Evolutionary conservation across 2,329 filamentous ascomycete genomes (phyloP), one percentile per base, ranked within the genome.

Genomic region (Sarocladium kiliense): DNA sequence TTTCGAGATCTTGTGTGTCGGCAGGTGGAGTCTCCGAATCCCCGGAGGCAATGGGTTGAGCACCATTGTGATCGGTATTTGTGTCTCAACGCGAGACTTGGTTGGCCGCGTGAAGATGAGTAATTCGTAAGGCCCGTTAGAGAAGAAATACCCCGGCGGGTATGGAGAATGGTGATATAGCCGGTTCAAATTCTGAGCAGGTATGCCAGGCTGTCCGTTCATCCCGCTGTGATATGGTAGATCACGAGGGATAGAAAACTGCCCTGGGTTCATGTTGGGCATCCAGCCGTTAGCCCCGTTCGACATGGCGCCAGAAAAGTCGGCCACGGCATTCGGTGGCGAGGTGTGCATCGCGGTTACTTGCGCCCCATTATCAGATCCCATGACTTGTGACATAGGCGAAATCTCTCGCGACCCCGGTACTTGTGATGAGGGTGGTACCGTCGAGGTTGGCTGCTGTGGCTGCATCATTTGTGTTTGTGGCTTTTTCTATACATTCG

Each of bases 41-140:
- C 88, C 87, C 1, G 79, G 74, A 1, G 92, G 91, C 47, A 96
- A 75, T 19, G 88, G 85, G 56, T 85, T 86, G 37, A 97, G 72
- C 0, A 86, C 88, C 70, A 97, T 79, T 64, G 87, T 87, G 62
- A 97, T 90, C 9, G 89, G 89, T 62, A 97, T 97, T 67, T 97
- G 94, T 0, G 94, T 97, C 74, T 99, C 94, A 18, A 97, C 94
- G 21, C 94, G 86, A 16, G 92, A 96, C 71, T 97, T 97, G 56
- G 83, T 68, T 4, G 87, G 87, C 3, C 84, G 88, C 4, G 85
- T 83, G 59, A 86, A 78, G 42, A 89, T 82, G 12, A 78, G 80
- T 37, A 89, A 68, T 53, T 72, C 71, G 53, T 71, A 78, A 62
- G 26, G 54, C n/a, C 41, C 47, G 21, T 66, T 61, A 18, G 61